Evolutionary conservation across 768 basidiomycete species (phyloP).

Genomic region (Suillus hirtellus): DNA sequence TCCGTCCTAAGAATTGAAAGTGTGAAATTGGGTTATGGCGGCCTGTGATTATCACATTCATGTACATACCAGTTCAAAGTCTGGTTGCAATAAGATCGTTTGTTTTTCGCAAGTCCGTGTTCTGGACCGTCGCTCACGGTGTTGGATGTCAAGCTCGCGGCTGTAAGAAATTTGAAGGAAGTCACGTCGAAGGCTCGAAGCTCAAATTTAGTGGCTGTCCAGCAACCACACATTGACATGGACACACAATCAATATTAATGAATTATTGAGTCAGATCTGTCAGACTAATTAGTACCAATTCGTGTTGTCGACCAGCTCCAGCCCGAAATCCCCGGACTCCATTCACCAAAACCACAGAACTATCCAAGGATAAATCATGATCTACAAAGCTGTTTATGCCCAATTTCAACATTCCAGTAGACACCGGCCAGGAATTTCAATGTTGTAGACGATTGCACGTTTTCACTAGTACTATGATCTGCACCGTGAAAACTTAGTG

Average conservation of each 20-base stretch:
- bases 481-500: slow-evolving; percentile 3
- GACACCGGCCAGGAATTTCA: neutral
- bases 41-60: neutral
- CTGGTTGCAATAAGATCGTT: neutral
- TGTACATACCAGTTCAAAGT: slow-evolving; percentile 1
- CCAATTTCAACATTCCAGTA: slow-evolving; percentile 9
- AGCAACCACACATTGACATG: neutral
- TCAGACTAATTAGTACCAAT: neutral
- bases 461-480: no score
- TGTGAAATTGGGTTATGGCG: neutral
- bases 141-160: slow-evolving; percentile 2
- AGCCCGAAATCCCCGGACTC: neutral
- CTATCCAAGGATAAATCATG: neutral
- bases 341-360: neutral
- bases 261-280: neutral
- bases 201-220: neutral
- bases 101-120: neutral
- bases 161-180: slow-evolving; percentile 2
- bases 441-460: neutral
- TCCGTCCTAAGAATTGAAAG: neutral
- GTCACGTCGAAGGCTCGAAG: neutral
- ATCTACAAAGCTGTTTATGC: neutral
- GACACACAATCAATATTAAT: neutral
- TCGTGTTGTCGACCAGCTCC: neutral
- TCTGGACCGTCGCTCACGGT: neutral